Percentiles rank a stretch among this genome's conserved stretches.
phyloP scores from a whole-genome alignment of 1,284 basidiomycete genomes.

The Cystobasidium pallidum region DNA sequence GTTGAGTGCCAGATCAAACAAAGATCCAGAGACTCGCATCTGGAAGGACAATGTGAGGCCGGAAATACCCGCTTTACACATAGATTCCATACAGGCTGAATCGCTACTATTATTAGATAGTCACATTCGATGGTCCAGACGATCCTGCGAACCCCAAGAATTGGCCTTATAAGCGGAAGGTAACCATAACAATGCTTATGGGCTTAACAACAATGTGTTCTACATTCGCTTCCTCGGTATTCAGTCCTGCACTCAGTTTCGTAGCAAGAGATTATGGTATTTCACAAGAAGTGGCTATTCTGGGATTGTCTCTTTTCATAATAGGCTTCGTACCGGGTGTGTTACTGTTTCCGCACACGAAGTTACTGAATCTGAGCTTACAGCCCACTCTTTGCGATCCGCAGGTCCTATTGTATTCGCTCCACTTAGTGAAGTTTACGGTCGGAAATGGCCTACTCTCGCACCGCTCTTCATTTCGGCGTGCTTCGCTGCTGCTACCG shows the following conservation, averaged over 20 bases:
- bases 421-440: slow-evolving; percentile 65
- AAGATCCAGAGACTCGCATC: slow-evolving; percentile 26
- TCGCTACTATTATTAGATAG: slow-evolving; percentile 37
- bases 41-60: slow-evolving; percentile 36
- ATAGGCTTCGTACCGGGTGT: slow-evolving; percentile 64
- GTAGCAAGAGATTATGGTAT: slow-evolving; percentile 66
- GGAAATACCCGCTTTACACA: too few species aligned
- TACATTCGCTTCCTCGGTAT: slow-evolving; percentile 71
- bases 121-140: slow-evolving; percentile 34
- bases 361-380: too few species aligned
- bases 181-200: slow-evolving; percentile 47
- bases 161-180: slow-evolving; percentile 46
- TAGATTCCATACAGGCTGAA: too few species aligned
- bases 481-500: slow-evolving; percentile 63
- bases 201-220: slow-evolving; percentile 54
- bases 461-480: slow-evolving; percentile 65
- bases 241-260: slow-evolving; percentile 66
- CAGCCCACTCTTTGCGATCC: too few species aligned
- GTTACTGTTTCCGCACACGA: slow-evolving; percentile 28
- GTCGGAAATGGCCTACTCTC: slow-evolving; percentile 60
- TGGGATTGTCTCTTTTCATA: slow-evolving; percentile 63
- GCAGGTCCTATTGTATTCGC: slow-evolving; percentile 64
- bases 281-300: slow-evolving; percentile 63
- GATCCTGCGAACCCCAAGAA: slow-evolving; percentile 69
- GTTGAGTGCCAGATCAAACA: not conserved